A percentile compares a stretch with the other conserved stretches of the same genome.
These are phyloP conservation scores for Arachnomyces sp. DNA, from an alignment of 2,329 filamentous ascomycete genomes.

Conservation along the genomic window DNA sequence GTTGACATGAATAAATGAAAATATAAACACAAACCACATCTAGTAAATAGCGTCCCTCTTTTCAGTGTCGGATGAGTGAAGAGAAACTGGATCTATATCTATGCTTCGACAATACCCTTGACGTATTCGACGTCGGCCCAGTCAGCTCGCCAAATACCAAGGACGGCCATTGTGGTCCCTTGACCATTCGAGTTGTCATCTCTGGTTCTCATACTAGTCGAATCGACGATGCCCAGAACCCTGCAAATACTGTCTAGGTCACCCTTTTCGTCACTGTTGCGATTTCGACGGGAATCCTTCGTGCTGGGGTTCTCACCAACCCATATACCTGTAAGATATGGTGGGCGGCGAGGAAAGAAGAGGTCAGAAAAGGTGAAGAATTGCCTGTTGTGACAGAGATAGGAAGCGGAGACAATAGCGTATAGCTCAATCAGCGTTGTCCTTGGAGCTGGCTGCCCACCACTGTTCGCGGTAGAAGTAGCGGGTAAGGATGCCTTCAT, in stretches of 20 bases:
- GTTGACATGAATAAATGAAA: no score
- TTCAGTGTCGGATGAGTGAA: no score
- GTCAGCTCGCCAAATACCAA: conserved; percentile 7
- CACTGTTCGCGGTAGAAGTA: no score
- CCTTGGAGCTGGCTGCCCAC: background rate
- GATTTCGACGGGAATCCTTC: no score
- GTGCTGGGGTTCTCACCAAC: conserved; percentile 1
- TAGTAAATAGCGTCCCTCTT: no score
- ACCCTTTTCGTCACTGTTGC: no score
- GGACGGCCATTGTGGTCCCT: conserved; percentile 3
- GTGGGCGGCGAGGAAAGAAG: conserved; percentile 7
- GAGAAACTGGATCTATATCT: no score
- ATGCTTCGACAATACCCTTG: conserved; percentile 6
- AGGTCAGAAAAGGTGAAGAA: conserved; percentile 11
- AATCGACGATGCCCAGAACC: no score
- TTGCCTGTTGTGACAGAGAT: conserved; percentile 7
- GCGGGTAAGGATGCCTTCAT: background rate
- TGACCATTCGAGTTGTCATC: no score
- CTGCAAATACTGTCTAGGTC: no score
- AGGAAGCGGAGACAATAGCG: conserved; percentile 11
- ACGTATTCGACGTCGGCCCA: conserved; percentile 8
- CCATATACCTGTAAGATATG: conserved; percentile 9
- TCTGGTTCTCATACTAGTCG: no score
- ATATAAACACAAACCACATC: no score
- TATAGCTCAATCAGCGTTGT: conserved; percentile 11